Conservation (phyloP, 805 yeast genomes). For the Clavispora phyllophila region DNA sequence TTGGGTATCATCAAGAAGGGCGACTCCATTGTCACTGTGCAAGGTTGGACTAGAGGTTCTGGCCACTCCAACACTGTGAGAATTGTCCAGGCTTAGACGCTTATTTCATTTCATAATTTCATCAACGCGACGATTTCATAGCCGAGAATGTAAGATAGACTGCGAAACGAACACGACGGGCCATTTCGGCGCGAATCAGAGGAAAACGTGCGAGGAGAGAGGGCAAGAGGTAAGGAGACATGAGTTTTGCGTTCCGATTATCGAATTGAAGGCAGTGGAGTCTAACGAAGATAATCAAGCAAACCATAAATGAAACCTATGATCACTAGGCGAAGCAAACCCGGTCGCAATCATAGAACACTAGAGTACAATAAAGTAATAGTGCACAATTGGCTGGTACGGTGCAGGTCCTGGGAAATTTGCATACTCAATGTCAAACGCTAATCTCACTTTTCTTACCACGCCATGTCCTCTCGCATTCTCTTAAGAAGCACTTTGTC, state of each 20-base stretch:
- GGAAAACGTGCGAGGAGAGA: too few species aligned
- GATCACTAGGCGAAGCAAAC: too few species aligned
- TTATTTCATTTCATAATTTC: conserved; percentile 1
- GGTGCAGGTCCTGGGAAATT: neutral
- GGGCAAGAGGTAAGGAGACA: too few species aligned
- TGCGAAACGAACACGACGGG: too few species aligned
- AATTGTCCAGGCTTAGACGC: conserved; percentile 64
- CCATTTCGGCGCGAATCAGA: too few species aligned
- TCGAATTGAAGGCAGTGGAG: too few species aligned
- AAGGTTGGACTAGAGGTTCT: conserved; percentile 98
- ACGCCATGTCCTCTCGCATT: neutral
- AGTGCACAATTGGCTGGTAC: neutral
- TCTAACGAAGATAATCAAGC: too few species aligned
- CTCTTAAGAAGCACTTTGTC: neutral
- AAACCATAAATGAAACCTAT: too few species aligned
- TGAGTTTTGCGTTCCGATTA: too few species aligned
- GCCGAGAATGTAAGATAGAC: neutral
- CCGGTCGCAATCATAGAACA: too few species aligned
- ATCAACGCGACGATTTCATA: neutral
- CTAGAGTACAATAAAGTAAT: neutral
- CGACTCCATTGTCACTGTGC: conserved; percentile 88
- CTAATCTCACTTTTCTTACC: neutral
- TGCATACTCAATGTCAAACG: neutral
- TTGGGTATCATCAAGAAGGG: conserved; percentile 84
- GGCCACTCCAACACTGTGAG: conserved; percentile 99